Evolutionary conservation across 2,329 filamentous ascomycete genomes (phyloP).

Genomic region (Neofusicoccum parvum): DNA sequence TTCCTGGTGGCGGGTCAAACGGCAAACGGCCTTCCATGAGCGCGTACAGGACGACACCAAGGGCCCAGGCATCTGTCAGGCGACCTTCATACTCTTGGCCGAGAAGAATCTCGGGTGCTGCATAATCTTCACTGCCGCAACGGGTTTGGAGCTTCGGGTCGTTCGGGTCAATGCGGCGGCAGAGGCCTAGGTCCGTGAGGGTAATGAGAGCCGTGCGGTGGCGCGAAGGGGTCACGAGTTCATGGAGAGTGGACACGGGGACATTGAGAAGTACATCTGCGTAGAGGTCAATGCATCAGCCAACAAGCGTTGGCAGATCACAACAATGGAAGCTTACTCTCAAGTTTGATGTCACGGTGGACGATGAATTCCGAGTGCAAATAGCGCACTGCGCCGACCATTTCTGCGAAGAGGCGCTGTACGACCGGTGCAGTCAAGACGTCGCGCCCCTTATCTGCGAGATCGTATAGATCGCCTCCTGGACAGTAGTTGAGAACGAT

Average conservation of each 20-base stretch:
- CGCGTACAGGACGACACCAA: constrained; percentile 90
- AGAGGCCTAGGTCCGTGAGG: constrained; percentile 88
- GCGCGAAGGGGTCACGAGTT: constrained; percentile 65
- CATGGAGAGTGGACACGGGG: constrained; percentile 67
- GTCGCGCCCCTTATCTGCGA: constrained; percentile 73
- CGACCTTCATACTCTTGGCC: constrained; percentile 93
- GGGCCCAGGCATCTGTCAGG: constrained; percentile 89
- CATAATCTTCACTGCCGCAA: constrained; percentile 96
- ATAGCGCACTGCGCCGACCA: constrained; percentile 83
- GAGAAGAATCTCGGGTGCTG: constrained; percentile 93
- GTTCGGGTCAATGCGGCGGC: constrained; percentile 75
- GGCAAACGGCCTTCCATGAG: constrained; percentile 90
- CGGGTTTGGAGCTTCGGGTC: constrained; percentile 89
- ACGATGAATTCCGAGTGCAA: constrained; percentile 85
- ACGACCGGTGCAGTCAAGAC: constrained; percentile 70
- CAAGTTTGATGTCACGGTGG: constrained; percentile 95
- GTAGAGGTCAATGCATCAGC: constrained; percentile 31
- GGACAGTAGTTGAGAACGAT: constrained; percentile 90
- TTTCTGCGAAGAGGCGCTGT: constrained; percentile 83
- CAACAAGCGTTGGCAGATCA: constrained; percentile 26
- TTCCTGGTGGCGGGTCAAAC: constrained; percentile 85
- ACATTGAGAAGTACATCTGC: constrained; percentile 90
- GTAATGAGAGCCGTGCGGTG: constrained; percentile 85
- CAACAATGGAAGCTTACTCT: constrained; percentile 66
- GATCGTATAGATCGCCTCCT: constrained; percentile 91